Evolutionary conservation across 176 grass and related monocot genomes (phyloP).

Genomic region (Eragrostis curvula): DNA sequence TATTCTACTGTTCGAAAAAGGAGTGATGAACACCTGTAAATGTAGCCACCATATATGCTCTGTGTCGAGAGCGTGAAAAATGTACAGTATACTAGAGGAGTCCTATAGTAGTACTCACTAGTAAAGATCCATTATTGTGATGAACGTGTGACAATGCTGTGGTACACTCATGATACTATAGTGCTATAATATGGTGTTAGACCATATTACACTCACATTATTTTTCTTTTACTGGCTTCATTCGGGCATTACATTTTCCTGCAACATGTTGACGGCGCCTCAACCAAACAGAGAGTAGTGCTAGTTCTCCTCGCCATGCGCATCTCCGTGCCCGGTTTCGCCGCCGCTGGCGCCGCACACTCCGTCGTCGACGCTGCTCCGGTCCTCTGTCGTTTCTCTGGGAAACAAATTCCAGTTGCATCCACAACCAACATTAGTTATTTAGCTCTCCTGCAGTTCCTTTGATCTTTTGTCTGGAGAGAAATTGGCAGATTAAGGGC

Average conservation of each 20-base stretch:
- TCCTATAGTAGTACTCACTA: no score
- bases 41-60: neutral
- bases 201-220: neutral
- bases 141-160: neutral
- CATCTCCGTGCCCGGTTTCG: neutral
- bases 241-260: no score
- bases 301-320: neutral
- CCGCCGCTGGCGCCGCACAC: neutral
- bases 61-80: neutral
- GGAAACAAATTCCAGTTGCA: neutral
- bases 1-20: neutral
- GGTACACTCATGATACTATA: neutral
- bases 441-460: neutral
- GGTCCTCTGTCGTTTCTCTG: neutral
- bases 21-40: neutral
- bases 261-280: no score
- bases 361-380: neutral
- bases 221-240: no score
- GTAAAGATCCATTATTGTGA: neutral
- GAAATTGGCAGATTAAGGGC: no score
- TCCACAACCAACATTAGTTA: neutral
- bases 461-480: neutral
- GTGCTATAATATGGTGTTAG: neutral
- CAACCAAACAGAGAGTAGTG: neutral
- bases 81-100: neutral